Evolutionary conservation across 169 alveolate genomes (phyloP).

Genomic region (Cryptosporidium bovis): DNA sequence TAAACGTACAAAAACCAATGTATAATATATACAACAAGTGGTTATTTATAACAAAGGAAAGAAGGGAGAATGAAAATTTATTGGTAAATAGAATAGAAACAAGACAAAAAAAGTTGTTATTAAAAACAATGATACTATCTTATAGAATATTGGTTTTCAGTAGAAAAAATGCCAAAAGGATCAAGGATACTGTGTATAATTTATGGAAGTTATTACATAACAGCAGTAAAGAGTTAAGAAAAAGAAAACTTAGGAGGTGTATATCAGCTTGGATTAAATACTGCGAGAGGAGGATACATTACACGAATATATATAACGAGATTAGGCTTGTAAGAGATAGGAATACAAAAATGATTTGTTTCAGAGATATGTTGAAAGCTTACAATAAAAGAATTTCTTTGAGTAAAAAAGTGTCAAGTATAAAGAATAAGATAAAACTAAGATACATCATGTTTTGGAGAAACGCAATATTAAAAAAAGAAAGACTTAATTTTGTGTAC

Average conservation of each 20-base stretch:
- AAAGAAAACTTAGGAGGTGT: neutral
- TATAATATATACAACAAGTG: neutral
- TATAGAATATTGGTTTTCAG: neutral
- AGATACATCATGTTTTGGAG: conserved; percentile 4
- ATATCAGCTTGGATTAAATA: conserved; percentile 2
- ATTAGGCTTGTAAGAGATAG: neutral
- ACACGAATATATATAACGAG: neutral
- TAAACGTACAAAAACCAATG: conserved; percentile 12
- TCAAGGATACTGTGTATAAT: neutral
- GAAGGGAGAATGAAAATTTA: neutral
- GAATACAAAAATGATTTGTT: neutral
- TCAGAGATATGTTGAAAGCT: neutral
- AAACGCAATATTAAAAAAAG: neutral
- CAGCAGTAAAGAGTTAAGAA: neutral
- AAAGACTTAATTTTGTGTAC: neutral
- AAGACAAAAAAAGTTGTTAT: neutral
- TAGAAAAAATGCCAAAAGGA: neutral
- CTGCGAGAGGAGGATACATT: neutral
- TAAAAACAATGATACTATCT: neutral
- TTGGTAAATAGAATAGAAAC: neutral
- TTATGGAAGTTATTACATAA: conserved; percentile 1
- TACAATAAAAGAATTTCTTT: conserved; percentile 6
- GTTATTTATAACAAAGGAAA: neutral
- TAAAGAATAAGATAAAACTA: neutral
- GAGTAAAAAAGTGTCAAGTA: neutral